These are phyloP conservation scores for Nicotiana knightiana DNA, from an alignment of 257 asterid species.

Conservation along the genomic window DNA sequence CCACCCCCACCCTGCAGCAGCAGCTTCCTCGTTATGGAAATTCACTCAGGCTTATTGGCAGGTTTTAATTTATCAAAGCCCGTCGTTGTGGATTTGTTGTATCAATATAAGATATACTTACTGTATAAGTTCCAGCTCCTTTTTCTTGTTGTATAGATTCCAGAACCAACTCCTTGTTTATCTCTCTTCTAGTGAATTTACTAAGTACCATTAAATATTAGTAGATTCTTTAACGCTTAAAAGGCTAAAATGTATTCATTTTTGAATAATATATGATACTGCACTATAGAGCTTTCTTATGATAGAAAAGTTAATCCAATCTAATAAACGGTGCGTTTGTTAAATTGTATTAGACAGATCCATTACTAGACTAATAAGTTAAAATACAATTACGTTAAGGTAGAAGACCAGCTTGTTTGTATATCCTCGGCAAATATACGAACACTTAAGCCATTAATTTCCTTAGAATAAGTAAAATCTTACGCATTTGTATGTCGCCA, in stretches of 20 bases:
- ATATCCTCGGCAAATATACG: no score
- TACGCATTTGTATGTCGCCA: no score
- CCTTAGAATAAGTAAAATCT: no score
- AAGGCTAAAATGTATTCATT: neutral
- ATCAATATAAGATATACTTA: neutral
- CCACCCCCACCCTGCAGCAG: neutral
- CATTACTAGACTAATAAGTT: no score
- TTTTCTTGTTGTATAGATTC: neutral
- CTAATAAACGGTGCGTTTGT: no score
- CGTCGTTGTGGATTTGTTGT: neutral
- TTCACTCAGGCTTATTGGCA: no score
- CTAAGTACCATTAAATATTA: neutral
- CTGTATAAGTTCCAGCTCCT: neutral
- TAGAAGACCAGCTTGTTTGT: no score
- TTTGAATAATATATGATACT: no score
- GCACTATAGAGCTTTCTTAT: neutral
- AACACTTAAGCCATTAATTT: no score
- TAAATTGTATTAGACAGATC: no score
- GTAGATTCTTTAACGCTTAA: neutral
- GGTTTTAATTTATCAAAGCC: no score
- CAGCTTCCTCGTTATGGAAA: neutral
- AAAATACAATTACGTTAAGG: no score
- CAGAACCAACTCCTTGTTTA: neutral
- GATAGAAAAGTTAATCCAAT: neutral
- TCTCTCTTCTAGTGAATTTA: neutral